A percentile compares a stretch with the other conserved stretches of the same genome.
Conservation (phyloP, 192 early-diverging fungal species). For the Obelidium mucronatum region DNA sequence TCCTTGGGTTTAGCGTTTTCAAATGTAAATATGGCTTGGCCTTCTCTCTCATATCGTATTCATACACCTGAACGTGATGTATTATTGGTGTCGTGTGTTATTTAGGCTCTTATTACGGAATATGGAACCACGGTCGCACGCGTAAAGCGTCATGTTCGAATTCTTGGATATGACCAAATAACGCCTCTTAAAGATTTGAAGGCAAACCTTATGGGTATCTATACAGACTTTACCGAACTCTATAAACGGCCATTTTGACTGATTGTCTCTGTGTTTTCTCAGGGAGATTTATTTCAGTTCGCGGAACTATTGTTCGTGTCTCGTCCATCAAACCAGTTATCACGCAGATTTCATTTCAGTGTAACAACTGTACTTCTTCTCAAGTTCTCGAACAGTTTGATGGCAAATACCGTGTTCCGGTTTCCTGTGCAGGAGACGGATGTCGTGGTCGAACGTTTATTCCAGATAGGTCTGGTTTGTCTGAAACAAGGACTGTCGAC, state of each 20-base stretch:
- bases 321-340: slow-evolving; percentile 76
- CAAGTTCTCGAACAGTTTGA: slow-evolving; percentile 69
- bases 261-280: slow-evolving; percentile 13
- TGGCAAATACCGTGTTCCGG: slow-evolving; percentile 67
- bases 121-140: neutral
- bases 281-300: slow-evolving; percentile 71
- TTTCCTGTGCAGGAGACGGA: slow-evolving; percentile 64
- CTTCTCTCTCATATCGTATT: neutral
- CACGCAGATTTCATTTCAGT: slow-evolving; percentile 69
- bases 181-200: slow-evolving; percentile 77
- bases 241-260: no score
- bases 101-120: slow-evolving; percentile 6
- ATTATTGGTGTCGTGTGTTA: no score
- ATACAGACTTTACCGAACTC: neutral
- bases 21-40: neutral
- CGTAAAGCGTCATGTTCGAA: slow-evolving; percentile 36
- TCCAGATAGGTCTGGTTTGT: slow-evolving; percentile 58
- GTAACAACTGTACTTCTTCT: slow-evolving; percentile 59
- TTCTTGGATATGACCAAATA: slow-evolving; percentile 58
- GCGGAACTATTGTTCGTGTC: slow-evolving; percentile 82
- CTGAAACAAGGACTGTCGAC: slow-evolving; percentile 68
- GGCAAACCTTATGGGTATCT: slow-evolving; percentile 72
- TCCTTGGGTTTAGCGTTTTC: slow-evolving; percentile 8
- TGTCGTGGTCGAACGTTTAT: slow-evolving; percentile 74
- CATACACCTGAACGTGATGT: no score